phyloP scores from a whole-genome alignment of 495 filamentous ascomycete species.

The Wilcoxina mikolae region DNA sequence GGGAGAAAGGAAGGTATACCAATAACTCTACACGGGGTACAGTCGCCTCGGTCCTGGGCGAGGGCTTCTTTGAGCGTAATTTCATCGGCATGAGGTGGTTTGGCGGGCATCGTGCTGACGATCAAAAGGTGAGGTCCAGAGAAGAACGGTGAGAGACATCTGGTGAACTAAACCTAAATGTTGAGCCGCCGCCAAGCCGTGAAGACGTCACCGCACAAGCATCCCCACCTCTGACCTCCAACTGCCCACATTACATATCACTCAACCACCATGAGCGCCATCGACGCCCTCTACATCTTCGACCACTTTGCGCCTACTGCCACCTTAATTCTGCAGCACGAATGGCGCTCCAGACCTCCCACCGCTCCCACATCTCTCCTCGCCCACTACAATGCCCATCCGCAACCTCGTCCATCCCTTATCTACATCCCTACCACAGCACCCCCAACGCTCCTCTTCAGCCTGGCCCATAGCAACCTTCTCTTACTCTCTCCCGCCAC shows the following conservation, averaged over 20 bases:
- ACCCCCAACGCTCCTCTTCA: conserved; percentile 83
- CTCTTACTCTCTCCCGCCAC: conserved; percentile 74
- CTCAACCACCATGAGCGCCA: conserved; percentile 47
- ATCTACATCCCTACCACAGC: conserved; percentile 72
- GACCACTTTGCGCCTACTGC: conserved; percentile 48
- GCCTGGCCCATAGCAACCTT: conserved; percentile 68
- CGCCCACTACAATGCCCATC: conserved; percentile 73
- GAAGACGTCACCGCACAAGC: neutral
- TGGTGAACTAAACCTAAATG: neutral
- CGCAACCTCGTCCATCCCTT: conserved; percentile 67
- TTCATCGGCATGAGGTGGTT: neutral
- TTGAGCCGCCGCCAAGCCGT: neutral
- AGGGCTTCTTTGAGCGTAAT: neutral
- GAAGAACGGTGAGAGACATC: neutral
- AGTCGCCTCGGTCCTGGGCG: conserved; percentile 11
- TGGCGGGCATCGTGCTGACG: neutral
- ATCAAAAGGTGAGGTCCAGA: neutral
- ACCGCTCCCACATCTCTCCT: conserved; percentile 61
- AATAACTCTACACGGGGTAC: conserved; percentile 15
- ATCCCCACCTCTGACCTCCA: conserved; percentile 8
- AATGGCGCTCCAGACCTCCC: conserved; percentile 53
- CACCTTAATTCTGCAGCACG: conserved; percentile 53
- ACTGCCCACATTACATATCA: neutral
- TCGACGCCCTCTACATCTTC: conserved; percentile 93
- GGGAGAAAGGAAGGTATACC: conserved; percentile 7